phyloP scores from a whole-genome alignment of 805 yeast genomes.

The Nadsonia fulvescens region DNA sequence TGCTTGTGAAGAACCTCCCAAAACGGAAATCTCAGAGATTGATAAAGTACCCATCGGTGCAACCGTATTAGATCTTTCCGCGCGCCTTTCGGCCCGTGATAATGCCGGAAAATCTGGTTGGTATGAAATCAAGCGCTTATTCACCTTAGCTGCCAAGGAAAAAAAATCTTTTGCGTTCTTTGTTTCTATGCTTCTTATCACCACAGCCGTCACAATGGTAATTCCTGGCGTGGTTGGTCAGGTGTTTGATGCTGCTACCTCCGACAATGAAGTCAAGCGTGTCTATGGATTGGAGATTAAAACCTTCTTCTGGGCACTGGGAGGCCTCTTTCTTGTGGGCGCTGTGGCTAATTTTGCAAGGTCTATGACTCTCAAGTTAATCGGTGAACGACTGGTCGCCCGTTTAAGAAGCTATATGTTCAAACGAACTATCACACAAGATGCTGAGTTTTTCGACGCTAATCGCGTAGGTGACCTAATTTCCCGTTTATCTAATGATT shows the following conservation, averaged over 20 bases:
- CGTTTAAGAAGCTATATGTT: slow-evolving; percentile 62
- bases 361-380: slow-evolving; percentile 51
- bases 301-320: slow-evolving; percentile 47
- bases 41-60: too few relatives aligned
- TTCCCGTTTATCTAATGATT: slow-evolving; percentile 73
- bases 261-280: slow-evolving; percentile 16
- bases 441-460: slow-evolving; percentile 74
- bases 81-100: too few relatives aligned
- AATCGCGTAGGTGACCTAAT: slow-evolving; percentile 86
- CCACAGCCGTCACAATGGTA: slow-evolving; percentile 67
- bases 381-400: slow-evolving; percentile 80
- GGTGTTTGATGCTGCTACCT: slow-evolving; percentile 52
- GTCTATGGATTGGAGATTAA: slow-evolving; percentile 41
- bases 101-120: too few relatives aligned
- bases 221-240: slow-evolving; percentile 76
- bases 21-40: too few relatives aligned
- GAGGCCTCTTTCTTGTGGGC: slow-evolving; percentile 50
- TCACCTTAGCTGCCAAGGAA: slow-evolving; percentile 41
- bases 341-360: slow-evolving; percentile 70
- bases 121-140: slow-evolving; percentile 28
- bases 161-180: slow-evolving; percentile 29
- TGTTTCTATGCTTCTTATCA: slow-evolving; percentile 51
- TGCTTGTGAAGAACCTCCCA: too few relatives aligned
- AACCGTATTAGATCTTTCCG: too few relatives aligned
- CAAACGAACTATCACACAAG: slow-evolving; percentile 64